A percentile compares a stretch with the other conserved stretches of the same genome.
These are phyloP conservation scores for Boletus sp. DNA, from an alignment of 1,284 basidiomycete genomes.

Conservation along the genomic window DNA sequence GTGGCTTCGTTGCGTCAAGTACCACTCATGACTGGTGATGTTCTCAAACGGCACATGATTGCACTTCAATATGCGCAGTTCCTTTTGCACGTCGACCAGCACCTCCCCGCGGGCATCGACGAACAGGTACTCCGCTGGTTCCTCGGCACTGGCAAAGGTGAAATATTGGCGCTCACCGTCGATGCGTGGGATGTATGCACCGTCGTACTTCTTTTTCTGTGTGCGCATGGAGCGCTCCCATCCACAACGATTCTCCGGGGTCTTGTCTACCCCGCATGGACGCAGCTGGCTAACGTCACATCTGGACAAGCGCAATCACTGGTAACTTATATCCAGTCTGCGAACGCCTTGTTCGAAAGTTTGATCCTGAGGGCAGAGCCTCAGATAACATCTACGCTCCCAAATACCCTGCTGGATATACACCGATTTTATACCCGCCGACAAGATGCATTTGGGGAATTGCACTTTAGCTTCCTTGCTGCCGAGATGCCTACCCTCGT, in stretches of 20 bases:
- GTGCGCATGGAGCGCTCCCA: conserved; percentile 62
- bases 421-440: conserved; percentile 65
- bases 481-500: conserved; percentile 63
- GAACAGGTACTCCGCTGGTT: conserved; percentile 67
- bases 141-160: conserved; percentile 55
- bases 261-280: conserved; percentile 73
- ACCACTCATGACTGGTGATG: conserved; percentile 50
- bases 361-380: conserved; percentile 55
- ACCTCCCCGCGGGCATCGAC: conserved; percentile 67
- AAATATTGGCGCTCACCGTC: conserved; percentile 51
- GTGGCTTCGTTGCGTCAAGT: conserved; percentile 66
- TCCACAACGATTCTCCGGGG: conserved; percentile 69
- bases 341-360: conserved; percentile 56
- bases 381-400: conserved; percentile 40
- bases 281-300: conserved; percentile 42
- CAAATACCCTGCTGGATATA: conserved; percentile 54
- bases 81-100: conserved; percentile 67
- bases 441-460: conserved; percentile 59
- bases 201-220: conserved; percentile 58
- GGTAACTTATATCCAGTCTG: conserved; percentile 52
- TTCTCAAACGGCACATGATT: conserved; percentile 42
- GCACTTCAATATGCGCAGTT: conserved; percentile 65
- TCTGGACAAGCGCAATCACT: conserved; percentile 40
- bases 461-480: conserved; percentile 60
- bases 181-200: conserved; percentile 66